Evolutionary conservation across 495 filamentous ascomycete genomes (phyloP), one percentile per base, ranked within the genome.

Genomic region (Trichoderma reesei): DNA sequence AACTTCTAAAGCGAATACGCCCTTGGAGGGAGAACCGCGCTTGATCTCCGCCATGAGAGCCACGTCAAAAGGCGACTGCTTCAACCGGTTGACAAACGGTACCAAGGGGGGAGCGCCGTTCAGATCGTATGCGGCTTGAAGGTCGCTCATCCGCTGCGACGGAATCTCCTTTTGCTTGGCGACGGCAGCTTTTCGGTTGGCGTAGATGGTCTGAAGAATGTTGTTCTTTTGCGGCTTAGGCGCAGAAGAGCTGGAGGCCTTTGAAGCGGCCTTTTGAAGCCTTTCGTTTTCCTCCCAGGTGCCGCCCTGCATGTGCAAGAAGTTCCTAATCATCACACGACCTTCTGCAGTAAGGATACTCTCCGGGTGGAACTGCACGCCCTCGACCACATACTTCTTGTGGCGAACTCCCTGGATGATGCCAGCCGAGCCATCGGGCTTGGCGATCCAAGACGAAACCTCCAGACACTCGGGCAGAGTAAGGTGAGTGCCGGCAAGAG

Each of bases 321-420:
- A 98, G 70, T 98, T 98, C 68, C 84, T 86, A 69, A 98, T 82
- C 90, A 98, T 97, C 9, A 81, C 71, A 37, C 90, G 88, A 11
- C 94, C 94, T 65, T 94, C 86, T 64, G 86, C 90, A 0, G 94
- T 97, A 37, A 98, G 75, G 62, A 98, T 98, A 72, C 93, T 97
- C 74, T 98, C 94, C 0, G 94, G 94, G 71, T 98, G 94, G 73
- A 97, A 98, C 72, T 98, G 94, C 18, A 98, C 92, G 38, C 93
- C 94, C 71, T 98, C 94, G 4, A 98, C 81, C 0, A 90, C 79
- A 69, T 89, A 86, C 71, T 93, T 83, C 75, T 95, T 96, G 78
- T 99, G 94, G 26, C 94, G 83, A 11, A 98, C 87, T 20, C 94
- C 94, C 94, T 98, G 98, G 67, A 99, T 99, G 56, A 98, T 85